Percentiles rank a stretch among this genome's conserved stretches.
phyloP scores from a whole-genome alignment of 306 rosid genomes.

The Gastrolobium bilobum region DNA sequence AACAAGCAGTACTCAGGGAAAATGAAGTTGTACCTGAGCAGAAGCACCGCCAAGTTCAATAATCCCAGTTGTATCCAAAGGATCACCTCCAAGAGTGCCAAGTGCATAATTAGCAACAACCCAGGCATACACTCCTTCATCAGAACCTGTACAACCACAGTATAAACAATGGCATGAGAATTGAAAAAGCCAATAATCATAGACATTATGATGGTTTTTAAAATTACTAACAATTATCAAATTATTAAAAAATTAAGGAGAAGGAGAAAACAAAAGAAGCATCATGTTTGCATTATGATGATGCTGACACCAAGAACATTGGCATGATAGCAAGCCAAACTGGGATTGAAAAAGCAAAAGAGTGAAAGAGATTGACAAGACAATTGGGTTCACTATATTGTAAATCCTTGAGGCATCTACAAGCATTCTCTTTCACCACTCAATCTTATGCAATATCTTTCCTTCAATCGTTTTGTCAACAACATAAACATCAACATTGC shows the following conservation, averaged over 20 bases:
- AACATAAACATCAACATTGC: too few species aligned
- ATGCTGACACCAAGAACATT: conserved; percentile 12
- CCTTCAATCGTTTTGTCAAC: neutral
- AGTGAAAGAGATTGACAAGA: neutral
- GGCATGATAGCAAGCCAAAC: conserved; percentile 29
- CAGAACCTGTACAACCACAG: conserved; percentile 73
- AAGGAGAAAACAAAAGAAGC: conserved; percentile 28
- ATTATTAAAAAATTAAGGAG: neutral
- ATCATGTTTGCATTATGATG: neutral
- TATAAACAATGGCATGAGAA: neutral
- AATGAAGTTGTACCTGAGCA: conserved; percentile 71
- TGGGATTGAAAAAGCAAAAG: neutral
- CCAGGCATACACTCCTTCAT: conserved; percentile 95
- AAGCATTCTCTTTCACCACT: conserved; percentile 17
- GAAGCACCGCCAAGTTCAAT: conserved; percentile 97
- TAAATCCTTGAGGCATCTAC: conserved; percentile 12
- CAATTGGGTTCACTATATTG: conserved; percentile 2
- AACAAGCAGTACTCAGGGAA: conserved; percentile 17
- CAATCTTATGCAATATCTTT: conserved; percentile 18
- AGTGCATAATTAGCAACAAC: conserved; percentile 93
- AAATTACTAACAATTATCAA: neutral
- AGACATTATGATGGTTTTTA: conserved; percentile 3
- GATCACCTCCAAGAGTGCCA: conserved; percentile 88
- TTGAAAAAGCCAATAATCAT: neutral
- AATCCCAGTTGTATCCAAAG: conserved; percentile 81